Evolutionary conservation across 129 eudicot species (phyloP).

Genomic region (Flaveria sonorensis): DNA sequence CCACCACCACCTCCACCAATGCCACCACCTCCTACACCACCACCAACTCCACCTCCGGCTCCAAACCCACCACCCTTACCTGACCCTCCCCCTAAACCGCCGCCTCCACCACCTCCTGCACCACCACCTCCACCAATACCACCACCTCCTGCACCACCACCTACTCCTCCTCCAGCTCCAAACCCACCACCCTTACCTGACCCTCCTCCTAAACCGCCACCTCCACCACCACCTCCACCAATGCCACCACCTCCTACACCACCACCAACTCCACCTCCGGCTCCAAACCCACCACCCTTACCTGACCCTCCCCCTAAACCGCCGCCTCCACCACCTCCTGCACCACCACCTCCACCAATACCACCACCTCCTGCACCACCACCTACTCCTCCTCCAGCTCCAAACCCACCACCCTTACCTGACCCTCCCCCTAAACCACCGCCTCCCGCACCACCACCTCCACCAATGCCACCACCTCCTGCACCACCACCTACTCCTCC

Average conservation of each 20-base stretch:
- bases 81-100: slow-evolving; percentile 28
- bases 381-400: slow-evolving; percentile 49
- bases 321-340: slow-evolving; percentile 27
- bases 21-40: slow-evolving; percentile 36
- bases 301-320: slow-evolving; percentile 35
- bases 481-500: slow-evolving; percentile 37
- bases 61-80: slow-evolving; percentile 41
- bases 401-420: slow-evolving; percentile 61
- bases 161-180: slow-evolving; percentile 53
- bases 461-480: slow-evolving; percentile 37
- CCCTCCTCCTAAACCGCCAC: slow-evolving; percentile 52
- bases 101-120: slow-evolving; percentile 26
- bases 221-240: slow-evolving; percentile 44
- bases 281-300: slow-evolving; percentile 37
- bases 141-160: slow-evolving; percentile 39
- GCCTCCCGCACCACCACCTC: slow-evolving; percentile 41
- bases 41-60: slow-evolving; percentile 37
- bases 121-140: slow-evolving; percentile 39
- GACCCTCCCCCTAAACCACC: slow-evolving; percentile 53
- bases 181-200: slow-evolving; percentile 59
- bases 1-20: slow-evolving; percentile 44
- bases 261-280: slow-evolving; percentile 36
- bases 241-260: slow-evolving; percentile 35
- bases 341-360: slow-evolving; percentile 35
- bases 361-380: slow-evolving; percentile 42